Conservation (phyloP, 2,329 filamentous ascomycete species). For the Chaetomium sp. region DNA sequence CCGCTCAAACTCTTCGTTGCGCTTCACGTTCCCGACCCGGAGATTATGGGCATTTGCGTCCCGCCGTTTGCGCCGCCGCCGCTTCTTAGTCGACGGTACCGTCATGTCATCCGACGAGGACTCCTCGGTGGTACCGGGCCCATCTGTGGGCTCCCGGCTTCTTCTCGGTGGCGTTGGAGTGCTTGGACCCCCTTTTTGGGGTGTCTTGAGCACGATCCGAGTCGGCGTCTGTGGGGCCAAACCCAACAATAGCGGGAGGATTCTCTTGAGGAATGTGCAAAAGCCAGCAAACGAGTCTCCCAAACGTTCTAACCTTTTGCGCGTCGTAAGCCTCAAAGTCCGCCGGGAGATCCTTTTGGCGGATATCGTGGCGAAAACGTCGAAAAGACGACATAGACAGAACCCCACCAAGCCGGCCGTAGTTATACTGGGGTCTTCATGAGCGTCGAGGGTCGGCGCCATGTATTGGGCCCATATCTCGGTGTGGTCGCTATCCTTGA, state of each 20-base stretch:
- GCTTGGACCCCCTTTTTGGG: neutral
- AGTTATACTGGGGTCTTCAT: conserved; percentile 20
- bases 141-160: conserved; percentile 22
- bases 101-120: conserved; percentile 35
- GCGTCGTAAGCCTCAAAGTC: conserved; percentile 11
- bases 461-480: conserved; percentile 39
- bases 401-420: conserved; percentile 11
- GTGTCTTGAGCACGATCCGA: conserved; percentile 12
- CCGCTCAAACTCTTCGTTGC: conserved; percentile 56
- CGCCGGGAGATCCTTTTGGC: conserved; percentile 7
- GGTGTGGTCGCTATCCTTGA: conserved; percentile 19
- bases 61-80: conserved; percentile 49
- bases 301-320: conserved; percentile 18
- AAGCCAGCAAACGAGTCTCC: conserved; percentile 30
- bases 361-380: conserved; percentile 29
- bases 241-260: conserved; percentile 29
- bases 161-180: conserved; percentile 4
- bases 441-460: conserved; percentile 26
- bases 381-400: conserved; percentile 33
- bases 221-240: conserved; percentile 5
- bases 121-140: conserved; percentile 11
- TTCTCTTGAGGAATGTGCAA: conserved; percentile 29
- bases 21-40: conserved; percentile 58
- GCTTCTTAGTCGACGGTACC: conserved; percentile 46
- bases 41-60: conserved; percentile 55